Evolutionary conservation across 2,329 filamentous ascomycete species (phyloP).

Genomic region (Curvularia sp.): DNA sequence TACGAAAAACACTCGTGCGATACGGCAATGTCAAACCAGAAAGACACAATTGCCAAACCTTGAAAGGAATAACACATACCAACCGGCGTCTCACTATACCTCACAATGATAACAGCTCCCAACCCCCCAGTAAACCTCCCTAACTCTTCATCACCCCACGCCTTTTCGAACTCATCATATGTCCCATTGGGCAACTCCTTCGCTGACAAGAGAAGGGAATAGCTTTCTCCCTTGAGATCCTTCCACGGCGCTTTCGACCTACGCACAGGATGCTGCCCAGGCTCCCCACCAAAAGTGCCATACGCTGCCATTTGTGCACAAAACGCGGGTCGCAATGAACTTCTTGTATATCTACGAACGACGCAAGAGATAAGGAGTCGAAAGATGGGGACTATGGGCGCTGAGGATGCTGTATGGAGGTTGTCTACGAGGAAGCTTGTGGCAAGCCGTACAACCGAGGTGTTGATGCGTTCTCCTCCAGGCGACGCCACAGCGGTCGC

Average conservation of each 20-base stretch:
- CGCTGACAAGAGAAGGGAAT: constrained; percentile 37
- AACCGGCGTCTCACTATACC: constrained; percentile 43
- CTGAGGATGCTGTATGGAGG: neutral
- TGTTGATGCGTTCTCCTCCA: neutral
- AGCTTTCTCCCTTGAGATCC: constrained; percentile 35
- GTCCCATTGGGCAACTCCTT: constrained; percentile 33
- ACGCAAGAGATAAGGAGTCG: neutral
- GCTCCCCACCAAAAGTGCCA: neutral
- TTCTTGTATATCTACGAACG: neutral
- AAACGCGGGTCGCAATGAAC: neutral
- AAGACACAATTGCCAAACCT: neutral
- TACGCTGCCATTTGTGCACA: neutral
- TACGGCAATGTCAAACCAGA: neutral
- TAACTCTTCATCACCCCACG: constrained; percentile 22
- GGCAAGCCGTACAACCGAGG: neutral
- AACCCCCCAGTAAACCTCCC: constrained; percentile 39
- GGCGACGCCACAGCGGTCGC: neutral
- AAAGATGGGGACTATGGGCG: neutral
- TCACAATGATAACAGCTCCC: constrained; percentile 38
- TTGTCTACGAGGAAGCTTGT: neutral
- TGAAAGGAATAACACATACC: constrained; percentile 30
- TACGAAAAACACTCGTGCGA: neutral
- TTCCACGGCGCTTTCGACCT: constrained; percentile 37
- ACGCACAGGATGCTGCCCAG: constrained; percentile 30
- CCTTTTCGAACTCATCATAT: constrained; percentile 37